phyloP scores from a whole-genome alignment of 2,329 filamentous ascomycete species.

The Pseudogymnoascus sp. region DNA sequence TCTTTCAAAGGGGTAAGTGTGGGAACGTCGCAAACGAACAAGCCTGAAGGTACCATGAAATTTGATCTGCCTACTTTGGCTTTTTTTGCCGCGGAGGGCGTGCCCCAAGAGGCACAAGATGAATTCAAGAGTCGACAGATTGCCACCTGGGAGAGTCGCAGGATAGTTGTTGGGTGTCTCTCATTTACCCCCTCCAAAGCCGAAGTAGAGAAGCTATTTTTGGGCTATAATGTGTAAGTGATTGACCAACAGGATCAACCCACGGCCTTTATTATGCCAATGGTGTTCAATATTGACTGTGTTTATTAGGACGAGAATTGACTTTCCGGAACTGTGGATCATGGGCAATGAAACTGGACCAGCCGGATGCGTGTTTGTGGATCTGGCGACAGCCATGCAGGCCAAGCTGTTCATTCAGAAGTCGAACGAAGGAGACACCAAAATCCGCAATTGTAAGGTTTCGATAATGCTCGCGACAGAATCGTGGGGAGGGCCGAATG shows the following conservation, averaged over 20 bases:
- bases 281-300: neutral
- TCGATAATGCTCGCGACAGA: neutral
- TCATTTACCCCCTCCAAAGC: neutral
- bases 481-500: neutral
- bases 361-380: neutral
- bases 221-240: neutral
- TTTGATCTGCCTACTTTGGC: neutral
- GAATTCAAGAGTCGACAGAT: neutral
- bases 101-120: neutral
- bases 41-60: neutral
- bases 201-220: neutral
- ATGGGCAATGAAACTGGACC: neutral
- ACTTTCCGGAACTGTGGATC: neutral
- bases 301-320: neutral
- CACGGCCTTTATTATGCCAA: neutral
- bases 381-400: neutral
- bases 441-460: neutral
- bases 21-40: neutral
- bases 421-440: neutral
- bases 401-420: neutral
- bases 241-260: neutral
- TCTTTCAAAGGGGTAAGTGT: neutral
- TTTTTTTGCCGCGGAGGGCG: neutral
- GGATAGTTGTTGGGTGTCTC: neutral
- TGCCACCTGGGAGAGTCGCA: neutral